These are phyloP conservation scores for Hypoxylon crocopeplum DNA, from an alignment of 495 filamentous ascomycete genomes.

Conservation along the genomic window DNA sequence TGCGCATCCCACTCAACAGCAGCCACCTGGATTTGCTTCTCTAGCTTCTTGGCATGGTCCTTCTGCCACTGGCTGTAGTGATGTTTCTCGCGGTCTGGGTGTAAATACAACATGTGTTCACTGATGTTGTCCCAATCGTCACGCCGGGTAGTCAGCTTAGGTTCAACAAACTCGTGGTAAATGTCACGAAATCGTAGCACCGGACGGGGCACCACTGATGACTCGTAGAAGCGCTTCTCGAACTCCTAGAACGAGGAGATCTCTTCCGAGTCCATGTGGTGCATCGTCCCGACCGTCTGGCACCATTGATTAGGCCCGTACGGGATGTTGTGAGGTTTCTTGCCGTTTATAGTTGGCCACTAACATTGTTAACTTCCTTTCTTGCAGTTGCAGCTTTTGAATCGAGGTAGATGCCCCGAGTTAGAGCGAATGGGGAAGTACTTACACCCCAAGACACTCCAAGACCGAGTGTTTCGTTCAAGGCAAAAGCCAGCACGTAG, in stretches of 20 bases:
- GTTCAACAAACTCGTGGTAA: constrained; percentile 50
- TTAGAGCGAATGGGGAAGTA: background rate
- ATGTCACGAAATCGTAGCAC: constrained; percentile 53
- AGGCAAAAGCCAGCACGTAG: constrained; percentile 64
- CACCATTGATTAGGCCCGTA: constrained; percentile 65
- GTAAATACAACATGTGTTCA: constrained; percentile 49
- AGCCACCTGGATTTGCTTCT: constrained; percentile 31
- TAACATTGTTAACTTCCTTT: no score
- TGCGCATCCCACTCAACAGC: constrained; percentile 48
- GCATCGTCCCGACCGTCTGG: constrained; percentile 65
- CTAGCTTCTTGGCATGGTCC: constrained; percentile 38
- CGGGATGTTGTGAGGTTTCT: constrained; percentile 57
- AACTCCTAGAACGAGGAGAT: constrained; percentile 62
- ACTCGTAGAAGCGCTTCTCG: constrained; percentile 48
- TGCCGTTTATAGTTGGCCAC: constrained; percentile 66
- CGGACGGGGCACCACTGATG: constrained; percentile 14
- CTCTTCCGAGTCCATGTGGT: constrained; percentile 63
- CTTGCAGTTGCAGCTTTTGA: no score
- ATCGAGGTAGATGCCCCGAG: no score
- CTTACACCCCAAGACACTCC: constrained; percentile 46
- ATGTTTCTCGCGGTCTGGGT: constrained; percentile 27
- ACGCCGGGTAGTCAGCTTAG: constrained; percentile 40
- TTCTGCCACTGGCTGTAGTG: constrained; percentile 37
- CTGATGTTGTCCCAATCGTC: constrained; percentile 60
- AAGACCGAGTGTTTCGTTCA: constrained; percentile 55